Conservation (phyloP, 805 yeast genomes). For the Metschnikowia koreensis region DNA sequence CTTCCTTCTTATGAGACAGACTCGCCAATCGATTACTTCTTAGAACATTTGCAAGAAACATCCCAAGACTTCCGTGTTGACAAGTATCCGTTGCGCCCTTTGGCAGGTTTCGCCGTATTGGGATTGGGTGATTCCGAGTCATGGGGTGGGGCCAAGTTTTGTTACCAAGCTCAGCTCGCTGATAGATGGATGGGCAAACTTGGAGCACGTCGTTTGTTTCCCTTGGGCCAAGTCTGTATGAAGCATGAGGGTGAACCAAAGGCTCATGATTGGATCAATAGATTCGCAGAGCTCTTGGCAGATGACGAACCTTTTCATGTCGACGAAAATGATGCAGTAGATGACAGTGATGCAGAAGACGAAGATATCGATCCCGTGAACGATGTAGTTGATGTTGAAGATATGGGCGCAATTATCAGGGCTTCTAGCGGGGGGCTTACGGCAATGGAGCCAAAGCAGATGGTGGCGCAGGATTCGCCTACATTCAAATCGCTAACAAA, state of each 20-base stretch:
- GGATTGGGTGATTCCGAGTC: constrained; percentile 88
- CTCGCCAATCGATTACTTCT: constrained; percentile 84
- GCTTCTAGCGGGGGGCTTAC: constrained; percentile 27
- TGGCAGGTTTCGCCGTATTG: constrained; percentile 79
- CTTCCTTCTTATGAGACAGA: constrained; percentile 91
- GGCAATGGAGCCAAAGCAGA: constrained; percentile 50
- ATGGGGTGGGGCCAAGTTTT: constrained; percentile 73
- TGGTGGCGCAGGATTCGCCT: constrained; percentile 89
- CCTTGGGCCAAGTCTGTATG: constrained; percentile 80
- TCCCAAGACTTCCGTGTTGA: constrained; percentile 83
- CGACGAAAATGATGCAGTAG: constrained; percentile 53
- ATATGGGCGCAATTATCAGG: constrained; percentile 65
- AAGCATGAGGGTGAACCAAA: constrained; percentile 61
- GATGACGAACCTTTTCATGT: constrained; percentile 68
- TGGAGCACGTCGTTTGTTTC: constrained; percentile 84
- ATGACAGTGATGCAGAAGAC: constrained; percentile 51
- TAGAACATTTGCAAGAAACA: constrained; percentile 78
- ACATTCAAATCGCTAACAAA: constrained; percentile 84
- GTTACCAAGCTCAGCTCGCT: constrained; percentile 77
- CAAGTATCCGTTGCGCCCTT: constrained; percentile 65
- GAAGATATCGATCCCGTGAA: constrained; percentile 34
- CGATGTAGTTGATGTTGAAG: constrained; percentile 77
- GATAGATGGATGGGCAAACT: constrained; percentile 75
- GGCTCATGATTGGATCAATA: constrained; percentile 64
- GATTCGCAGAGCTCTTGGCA: constrained; percentile 56